These are phyloP conservation scores for Eucalyptus pumila DNA, from an alignment of 345 rosid genomes.

Conservation along the genomic window DNA sequence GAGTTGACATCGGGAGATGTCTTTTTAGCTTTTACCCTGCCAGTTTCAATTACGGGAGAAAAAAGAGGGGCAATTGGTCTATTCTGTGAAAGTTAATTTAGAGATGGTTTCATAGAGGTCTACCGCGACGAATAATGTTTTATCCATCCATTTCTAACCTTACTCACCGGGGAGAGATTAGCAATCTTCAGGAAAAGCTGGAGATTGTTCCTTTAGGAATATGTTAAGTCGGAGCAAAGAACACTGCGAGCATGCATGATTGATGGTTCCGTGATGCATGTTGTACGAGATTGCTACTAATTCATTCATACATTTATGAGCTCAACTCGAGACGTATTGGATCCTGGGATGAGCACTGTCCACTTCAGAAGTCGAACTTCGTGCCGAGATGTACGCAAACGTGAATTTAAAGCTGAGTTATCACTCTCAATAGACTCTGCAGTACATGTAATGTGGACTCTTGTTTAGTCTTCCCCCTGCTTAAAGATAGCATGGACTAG, in stretches of 20 bases:
- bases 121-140: not conserved
- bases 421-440: not conserved
- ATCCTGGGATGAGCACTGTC: not conserved
- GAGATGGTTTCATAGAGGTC: not conserved
- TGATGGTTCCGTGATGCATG: not conserved
- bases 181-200: not conserved
- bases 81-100: not conserved
- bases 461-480: not conserved
- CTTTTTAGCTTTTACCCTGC: not conserved
- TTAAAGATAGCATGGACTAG: not conserved
- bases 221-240: not conserved
- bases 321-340: not conserved
- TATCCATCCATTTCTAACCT: not conserved
- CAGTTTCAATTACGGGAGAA: not conserved
- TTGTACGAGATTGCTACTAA: not conserved
- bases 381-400: not conserved
- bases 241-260: not conserved
- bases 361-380: not conserved
- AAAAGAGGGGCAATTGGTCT: not conserved
- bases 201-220: not conserved
- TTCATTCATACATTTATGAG: not conserved
- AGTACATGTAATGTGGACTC: not conserved
- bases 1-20: not conserved
- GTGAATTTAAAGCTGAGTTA: not conserved
- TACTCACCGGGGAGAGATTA: not conserved